phyloP scores from a whole-genome alignment of 768 basidiomycete species.

The Hydnomerulius pinastri region DNA sequence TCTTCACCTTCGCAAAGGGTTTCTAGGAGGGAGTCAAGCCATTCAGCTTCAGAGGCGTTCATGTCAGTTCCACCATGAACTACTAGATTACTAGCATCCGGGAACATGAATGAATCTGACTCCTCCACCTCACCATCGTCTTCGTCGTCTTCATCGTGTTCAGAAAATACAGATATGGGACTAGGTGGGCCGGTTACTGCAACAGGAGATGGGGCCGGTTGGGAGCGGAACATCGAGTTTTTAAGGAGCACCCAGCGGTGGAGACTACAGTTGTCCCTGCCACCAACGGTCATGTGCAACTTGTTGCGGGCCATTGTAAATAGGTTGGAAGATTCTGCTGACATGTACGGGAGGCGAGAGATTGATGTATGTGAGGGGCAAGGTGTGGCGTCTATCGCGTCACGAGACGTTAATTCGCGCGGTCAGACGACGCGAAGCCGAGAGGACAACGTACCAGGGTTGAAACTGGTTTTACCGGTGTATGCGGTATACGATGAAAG shows the following conservation, averaged over 20 bases:
- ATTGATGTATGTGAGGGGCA: slow-evolving; percentile 5
- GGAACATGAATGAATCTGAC: slow-evolving; percentile 77
- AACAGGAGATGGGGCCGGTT: slow-evolving; percentile 40
- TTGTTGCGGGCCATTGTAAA: slow-evolving; percentile 72
- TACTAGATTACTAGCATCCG: slow-evolving; percentile 66
- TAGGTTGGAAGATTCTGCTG: slow-evolving; percentile 49
- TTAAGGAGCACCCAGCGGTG: slow-evolving; percentile 88
- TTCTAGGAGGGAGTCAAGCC: slow-evolving; percentile 82
- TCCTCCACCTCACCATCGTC: slow-evolving; percentile 45
- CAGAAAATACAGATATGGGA: slow-evolving; percentile 32
- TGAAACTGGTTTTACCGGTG: slow-evolving; percentile 44
- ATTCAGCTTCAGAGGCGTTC: slow-evolving; percentile 67
- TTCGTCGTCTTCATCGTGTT: slow-evolving; percentile 46
- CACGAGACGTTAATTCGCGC: slow-evolving; percentile 7
- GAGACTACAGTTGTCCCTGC: slow-evolving; percentile 71
- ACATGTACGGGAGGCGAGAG: slow-evolving; percentile 40
- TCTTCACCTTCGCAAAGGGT: slow-evolving; percentile 72
- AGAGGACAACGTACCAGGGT: slow-evolving; percentile 19
- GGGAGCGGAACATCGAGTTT: slow-evolving; percentile 71
- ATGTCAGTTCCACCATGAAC: slow-evolving; percentile 31
- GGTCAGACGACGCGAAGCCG: not conserved
- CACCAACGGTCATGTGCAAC: slow-evolving; percentile 62
- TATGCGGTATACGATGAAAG: slow-evolving; percentile 88
- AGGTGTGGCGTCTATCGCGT: slow-evolving; percentile 20
- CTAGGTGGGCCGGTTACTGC: slow-evolving; percentile 19